Conservation (phyloP, 1,139 yeast genomes). For the Magnusiomyces fungicola region DNA sequence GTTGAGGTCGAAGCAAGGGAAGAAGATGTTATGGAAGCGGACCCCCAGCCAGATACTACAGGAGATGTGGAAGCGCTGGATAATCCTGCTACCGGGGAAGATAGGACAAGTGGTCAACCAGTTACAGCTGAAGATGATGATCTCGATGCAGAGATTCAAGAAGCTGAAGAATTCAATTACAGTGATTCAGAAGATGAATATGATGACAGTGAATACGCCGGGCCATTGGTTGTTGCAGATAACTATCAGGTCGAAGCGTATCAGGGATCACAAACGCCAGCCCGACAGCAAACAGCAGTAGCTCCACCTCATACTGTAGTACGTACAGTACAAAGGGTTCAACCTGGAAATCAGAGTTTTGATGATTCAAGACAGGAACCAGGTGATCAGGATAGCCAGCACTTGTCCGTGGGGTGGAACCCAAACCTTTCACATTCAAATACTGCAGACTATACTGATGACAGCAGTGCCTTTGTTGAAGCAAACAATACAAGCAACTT, state of each 20-base stretch:
- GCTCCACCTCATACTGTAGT: background rate
- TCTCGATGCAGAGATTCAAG: constrained; percentile 8
- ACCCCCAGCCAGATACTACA: too few relatives aligned
- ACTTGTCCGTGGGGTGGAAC: background rate
- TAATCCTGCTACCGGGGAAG: background rate
- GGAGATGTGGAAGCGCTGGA: background rate
- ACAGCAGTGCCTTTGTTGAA: too few relatives aligned
- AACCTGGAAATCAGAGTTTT: background rate
- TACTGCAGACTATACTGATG: too few relatives aligned
- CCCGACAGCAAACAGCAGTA: background rate
- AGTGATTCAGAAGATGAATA: constrained; percentile 8
- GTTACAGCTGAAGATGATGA: constrained; percentile 8
- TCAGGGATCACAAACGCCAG: background rate
- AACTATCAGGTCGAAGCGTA: constrained; percentile 1
- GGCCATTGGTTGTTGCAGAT: constrained; percentile 5
- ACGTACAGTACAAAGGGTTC: background rate
- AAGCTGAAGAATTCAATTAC: constrained; percentile 9
- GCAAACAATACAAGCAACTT: background rate
- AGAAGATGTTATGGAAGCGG: constrained; percentile 12
- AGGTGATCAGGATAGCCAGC: background rate
- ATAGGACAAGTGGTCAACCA: background rate
- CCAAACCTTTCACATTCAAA: too few relatives aligned
- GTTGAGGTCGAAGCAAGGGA: constrained; percentile 13
- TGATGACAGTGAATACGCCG: constrained; percentile 9
- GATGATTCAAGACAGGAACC: background rate